Evolutionary conservation across 164 flowering plant species (phyloP), one percentile per base, ranked within the genome.

Genomic region (Nymphaea thermarum): DNA sequence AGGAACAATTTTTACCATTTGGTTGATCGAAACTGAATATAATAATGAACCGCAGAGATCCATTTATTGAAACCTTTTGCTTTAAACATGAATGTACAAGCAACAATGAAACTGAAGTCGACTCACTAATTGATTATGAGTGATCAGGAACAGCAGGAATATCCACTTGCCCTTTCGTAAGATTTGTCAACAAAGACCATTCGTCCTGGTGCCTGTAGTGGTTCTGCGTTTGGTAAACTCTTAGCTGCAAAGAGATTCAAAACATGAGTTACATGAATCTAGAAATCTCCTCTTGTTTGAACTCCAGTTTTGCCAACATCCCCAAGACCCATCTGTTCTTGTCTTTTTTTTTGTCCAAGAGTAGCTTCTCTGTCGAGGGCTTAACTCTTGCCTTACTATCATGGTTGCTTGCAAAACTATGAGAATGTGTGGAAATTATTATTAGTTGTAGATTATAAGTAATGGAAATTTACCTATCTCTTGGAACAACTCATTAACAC

Each of bases 401-500:
- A 25, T 25, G 36, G 36, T 25, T 25, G 36, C 36, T 25, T 25
- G 36, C 36, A 25, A 25, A 25, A 3, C 57, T 15, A 51, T 15
- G 14, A 3, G 57, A 51, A 8, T 51, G 14, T 51, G 57, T 51
- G 14, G 57, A 51, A 51, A 51, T 51, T 51, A 51, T 25, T 25
- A 51, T 4, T 15, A 51, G 14, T 15, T 51, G 57, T 8, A 51
- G 57, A 51, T 10, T 51, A 51, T 51, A 4, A 51, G 8, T 51
- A 8, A 15, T 51, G 15, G 55, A 47, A 47, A 47, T 47, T 47
- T 61, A 61, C 63, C 63, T 61, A 61, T 61, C n/a, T 61, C 63
- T 10, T n/a, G 63, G n/a, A 61, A 61, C 63, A 61, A 61, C 16
- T 61, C 63, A 61, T 61, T 61, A 7, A 61, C 63, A 61, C 63